Percentiles rank a stretch among this genome's conserved stretches.
Conservation (phyloP, 139 green algal genomes). For the Chlorella sp. region DNA sequence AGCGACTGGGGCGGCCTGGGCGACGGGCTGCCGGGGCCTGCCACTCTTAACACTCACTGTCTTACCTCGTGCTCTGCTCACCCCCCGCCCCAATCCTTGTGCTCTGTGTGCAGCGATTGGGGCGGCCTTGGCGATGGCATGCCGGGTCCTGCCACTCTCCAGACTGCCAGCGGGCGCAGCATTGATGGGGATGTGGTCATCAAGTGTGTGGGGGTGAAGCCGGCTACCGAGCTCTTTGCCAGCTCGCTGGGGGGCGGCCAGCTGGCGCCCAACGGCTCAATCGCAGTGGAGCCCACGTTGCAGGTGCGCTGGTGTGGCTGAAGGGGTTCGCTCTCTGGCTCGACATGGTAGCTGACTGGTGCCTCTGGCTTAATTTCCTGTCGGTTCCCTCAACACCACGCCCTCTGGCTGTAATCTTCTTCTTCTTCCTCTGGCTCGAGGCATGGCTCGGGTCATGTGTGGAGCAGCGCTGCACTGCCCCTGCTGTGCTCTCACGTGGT, state of each 20-base stretch:
- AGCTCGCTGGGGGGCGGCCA: not conserved
- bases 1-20: conserved; percentile 27
- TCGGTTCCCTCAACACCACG: no score
- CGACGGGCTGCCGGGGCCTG: not conserved
- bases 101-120: conserved; percentile 12
- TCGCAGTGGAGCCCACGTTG: conserved; percentile 7
- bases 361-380: no score
- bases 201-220: conserved; percentile 1
- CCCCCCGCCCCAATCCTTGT: no score
- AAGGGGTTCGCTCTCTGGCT: no score
- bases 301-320: no score
- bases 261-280: not conserved
- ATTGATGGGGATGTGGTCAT: not conserved
- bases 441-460: not conserved
- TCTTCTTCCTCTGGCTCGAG: not conserved
- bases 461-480: not conserved
- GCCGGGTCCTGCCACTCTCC: not conserved
- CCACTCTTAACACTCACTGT: not conserved
- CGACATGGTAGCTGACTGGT: no score
- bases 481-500: not conserved
- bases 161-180: not conserved
- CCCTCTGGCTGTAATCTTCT: no score
- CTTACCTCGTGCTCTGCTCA: not conserved
- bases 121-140: not conserved
- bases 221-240: not conserved